phyloP scores from a whole-genome alignment of 805 yeast genomes.

The Candida lessepsii region DNA sequence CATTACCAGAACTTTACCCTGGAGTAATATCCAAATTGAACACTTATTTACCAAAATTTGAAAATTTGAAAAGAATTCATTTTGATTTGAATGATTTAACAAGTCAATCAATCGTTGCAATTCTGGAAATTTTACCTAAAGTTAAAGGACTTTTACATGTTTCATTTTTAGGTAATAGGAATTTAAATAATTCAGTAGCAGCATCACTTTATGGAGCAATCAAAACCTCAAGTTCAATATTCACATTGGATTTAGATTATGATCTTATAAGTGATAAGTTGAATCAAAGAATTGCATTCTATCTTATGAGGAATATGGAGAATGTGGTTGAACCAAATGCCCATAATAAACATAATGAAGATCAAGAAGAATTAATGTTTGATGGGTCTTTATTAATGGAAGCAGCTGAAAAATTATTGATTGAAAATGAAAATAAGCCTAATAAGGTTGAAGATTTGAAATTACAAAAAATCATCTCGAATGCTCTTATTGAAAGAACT shows the following conservation, averaged over 20 bases:
- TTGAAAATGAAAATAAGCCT: constrained; percentile 38
- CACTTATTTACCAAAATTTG: constrained; percentile 45
- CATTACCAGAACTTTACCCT: constrained; percentile 52
- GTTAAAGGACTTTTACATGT: constrained; percentile 51
- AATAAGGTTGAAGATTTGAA: constrained; percentile 35
- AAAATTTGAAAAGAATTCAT: constrained; percentile 49
- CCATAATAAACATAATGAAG: constrained; percentile 26
- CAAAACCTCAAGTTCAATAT: constrained; percentile 44
- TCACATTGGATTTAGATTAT: constrained; percentile 53
- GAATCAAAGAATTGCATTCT: constrained; percentile 53
- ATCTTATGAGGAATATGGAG: constrained; percentile 58
- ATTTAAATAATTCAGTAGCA: constrained; percentile 42
- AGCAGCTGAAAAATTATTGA: constrained; percentile 66
- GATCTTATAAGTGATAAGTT: constrained; percentile 52
- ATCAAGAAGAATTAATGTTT: constrained; percentile 67
- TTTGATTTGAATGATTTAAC: constrained; percentile 53
- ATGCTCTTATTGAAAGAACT: constrained; percentile 52
- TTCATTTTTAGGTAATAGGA: constrained; percentile 51
- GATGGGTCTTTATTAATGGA: constrained; percentile 75
- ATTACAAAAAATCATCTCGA: constrained; percentile 44
- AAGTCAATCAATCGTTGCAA: constrained; percentile 46
- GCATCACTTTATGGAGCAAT: constrained; percentile 52
- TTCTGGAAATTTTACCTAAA: constrained; percentile 47
- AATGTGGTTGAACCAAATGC: constrained; percentile 16
- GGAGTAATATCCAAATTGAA: constrained; percentile 45